phyloP scores from a whole-genome alignment of 768 basidiomycete species.

The Rhodotorula taiwanensis region DNA sequence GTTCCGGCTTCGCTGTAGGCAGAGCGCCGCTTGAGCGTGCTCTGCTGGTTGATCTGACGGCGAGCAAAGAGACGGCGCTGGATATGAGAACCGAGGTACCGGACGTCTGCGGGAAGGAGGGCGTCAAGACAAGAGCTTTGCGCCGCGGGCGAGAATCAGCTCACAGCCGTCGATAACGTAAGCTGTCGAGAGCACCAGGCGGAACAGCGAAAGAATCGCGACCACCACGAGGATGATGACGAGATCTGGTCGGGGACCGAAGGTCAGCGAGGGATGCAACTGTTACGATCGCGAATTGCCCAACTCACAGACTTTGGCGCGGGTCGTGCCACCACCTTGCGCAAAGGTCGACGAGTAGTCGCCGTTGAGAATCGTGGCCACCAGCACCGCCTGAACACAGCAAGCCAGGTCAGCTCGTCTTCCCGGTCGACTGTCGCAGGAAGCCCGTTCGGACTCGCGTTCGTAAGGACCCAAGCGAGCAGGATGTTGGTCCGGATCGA shows the following conservation, averaged over 20 bases:
- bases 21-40: background rate
- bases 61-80: slow-evolving; percentile 23
- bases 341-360: slow-evolving; percentile 60
- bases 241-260: too few relatives aligned
- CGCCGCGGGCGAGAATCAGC: slow-evolving; percentile 8
- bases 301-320: slow-evolving; percentile 51
- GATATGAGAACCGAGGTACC: slow-evolving; percentile 9
- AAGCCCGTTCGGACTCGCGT: slow-evolving; percentile 50
- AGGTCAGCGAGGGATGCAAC: too few relatives aligned
- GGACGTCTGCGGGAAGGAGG: slow-evolving; percentile 4
- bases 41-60: slow-evolving; percentile 11
- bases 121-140: too few relatives aligned
- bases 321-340: slow-evolving; percentile 49
- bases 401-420: background rate
- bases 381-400: slow-evolving; percentile 55
- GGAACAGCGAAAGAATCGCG: slow-evolving; percentile 57
- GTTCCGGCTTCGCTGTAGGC: background rate
- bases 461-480: slow-evolving; percentile 74
- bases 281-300: too few relatives aligned
- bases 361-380: slow-evolving; percentile 62
- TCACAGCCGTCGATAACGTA: slow-evolving; percentile 40
- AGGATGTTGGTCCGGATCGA: slow-evolving; percentile 78
- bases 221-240: slow-evolving; percentile 74
- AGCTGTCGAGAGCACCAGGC: slow-evolving; percentile 57
- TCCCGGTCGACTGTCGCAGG: too few relatives aligned